Base-by-base conservation (phyloP, 2,329 filamentous ascomycete species). In the Alternaria novae-zelandiae region DNA sequence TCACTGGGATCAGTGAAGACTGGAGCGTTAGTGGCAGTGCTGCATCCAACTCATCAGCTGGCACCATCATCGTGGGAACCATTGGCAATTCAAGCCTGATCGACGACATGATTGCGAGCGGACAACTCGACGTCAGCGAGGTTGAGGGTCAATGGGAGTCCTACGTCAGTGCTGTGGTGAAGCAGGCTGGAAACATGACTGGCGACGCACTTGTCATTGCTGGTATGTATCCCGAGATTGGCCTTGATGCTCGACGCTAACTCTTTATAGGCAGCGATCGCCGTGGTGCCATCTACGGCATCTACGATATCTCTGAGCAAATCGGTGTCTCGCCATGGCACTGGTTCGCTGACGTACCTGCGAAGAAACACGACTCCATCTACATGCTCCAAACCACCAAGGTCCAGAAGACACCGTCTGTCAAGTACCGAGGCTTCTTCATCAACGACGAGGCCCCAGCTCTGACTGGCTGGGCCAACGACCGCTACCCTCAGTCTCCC, bases 241-340 rank as follows among this genome's bases (percentile, higher is more conserved):
- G 17, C 1, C 6, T 41, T 46, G 4, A 12, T 7, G 4, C 17
- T 23, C 28, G 11, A 30, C 21, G 28, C 63, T 76, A 51, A 76
- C 23, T 41, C 11, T 12, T 0, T 9, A 30, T 58, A 80, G 78
- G 78, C 11, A 89, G 87, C 72, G 89, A 92, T 74, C 86, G 87
- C 58, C 83, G 90, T 65, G 89, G 89, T 13, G 87, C 88, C 3
- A 91, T 93, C 58, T 93, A 86, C 70, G 90, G 90, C 11, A 81
- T 91, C 20, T 93, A 93, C 79, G 89, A 90, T 67, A 78, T 92
- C 51, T 90, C 88, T 21, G 89, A 92, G 78, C 89, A 92, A 74
- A 91, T 92, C 61, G 90, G 90, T 25, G 89, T 92, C 12, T 90
- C 87, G 30, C 89, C 89, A 69, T 91, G 88, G 88, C 86, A 91